phyloP scores from a whole-genome alignment of 805 yeast species.

The Ogataea siamensis region DNA sequence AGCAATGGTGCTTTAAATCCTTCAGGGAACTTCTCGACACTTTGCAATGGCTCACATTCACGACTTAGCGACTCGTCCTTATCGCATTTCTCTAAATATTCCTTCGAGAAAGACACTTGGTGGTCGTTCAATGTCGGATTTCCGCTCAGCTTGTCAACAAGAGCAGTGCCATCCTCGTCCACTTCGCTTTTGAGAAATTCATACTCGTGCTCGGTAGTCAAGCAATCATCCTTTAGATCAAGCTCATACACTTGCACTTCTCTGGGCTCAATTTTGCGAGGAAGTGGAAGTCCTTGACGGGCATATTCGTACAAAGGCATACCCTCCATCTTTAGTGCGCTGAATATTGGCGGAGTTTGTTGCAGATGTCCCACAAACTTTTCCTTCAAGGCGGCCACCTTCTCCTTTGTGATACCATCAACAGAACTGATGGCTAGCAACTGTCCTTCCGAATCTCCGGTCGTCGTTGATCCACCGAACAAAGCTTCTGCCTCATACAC shows the following conservation, averaged over 20 bases:
- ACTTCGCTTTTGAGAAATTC: constrained; percentile 41
- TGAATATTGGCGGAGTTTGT: constrained; percentile 94
- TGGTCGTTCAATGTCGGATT: constrained; percentile 64
- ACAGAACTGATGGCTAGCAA: constrained; percentile 57
- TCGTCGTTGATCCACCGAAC: constrained; percentile 86
- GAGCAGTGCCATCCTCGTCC: constrained; percentile 47
- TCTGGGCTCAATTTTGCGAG: constrained; percentile 77
- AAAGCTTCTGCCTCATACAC: constrained; percentile 81
- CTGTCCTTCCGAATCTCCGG: constrained; percentile 92
- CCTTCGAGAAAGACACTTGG: constrained; percentile 55
- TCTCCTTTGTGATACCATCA: constrained; percentile 54
- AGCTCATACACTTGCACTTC: constrained; percentile 60
- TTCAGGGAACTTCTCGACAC: constrained; percentile 38
- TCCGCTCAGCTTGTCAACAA: constrained; percentile 36
- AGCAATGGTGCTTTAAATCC: constrained; percentile 60
- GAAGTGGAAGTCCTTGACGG: constrained; percentile 79
- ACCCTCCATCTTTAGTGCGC: constrained; percentile 94
- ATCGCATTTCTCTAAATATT: constrained; percentile 47
- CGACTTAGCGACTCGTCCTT: constrained; percentile 34
- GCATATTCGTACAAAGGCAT: constrained; percentile 94
- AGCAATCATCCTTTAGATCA: constrained; percentile 50
- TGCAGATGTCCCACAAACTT: constrained; percentile 77
- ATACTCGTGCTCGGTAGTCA: constrained; percentile 57
- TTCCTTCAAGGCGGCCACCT: constrained; percentile 46
- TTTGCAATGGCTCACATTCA: constrained; percentile 40